Evolutionary conservation across 179 eudicot genomes (phyloP).

Genomic region (Camellia oleifera): DNA sequence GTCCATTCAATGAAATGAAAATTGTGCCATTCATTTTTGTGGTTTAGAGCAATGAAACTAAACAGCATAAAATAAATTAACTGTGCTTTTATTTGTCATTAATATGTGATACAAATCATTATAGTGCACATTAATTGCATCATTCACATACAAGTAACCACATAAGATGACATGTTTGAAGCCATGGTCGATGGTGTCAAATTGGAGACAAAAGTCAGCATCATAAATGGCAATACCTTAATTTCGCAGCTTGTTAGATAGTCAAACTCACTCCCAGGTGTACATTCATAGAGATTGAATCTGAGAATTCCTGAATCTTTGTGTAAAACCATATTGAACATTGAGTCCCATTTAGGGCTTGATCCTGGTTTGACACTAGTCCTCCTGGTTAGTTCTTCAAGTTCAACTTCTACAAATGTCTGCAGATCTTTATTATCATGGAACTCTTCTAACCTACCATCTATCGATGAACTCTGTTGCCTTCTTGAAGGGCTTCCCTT

Average conservation of each 20-base stretch:
- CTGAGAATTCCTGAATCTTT: conserved; percentile 64
- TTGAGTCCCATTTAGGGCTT: conserved; percentile 78
- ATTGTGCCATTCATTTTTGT: not conserved
- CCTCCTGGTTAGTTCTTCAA: conserved; percentile 81
- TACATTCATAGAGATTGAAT: conserved; percentile 74
- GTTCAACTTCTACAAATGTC: conserved; percentile 94
- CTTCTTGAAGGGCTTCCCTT: conserved; percentile 57
- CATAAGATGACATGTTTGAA: not conserved
- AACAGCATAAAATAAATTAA: not conserved
- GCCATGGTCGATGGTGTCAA: not conserved
- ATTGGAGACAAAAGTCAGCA: not conserved
- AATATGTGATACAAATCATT: not conserved
- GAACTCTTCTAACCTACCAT: conserved; percentile 39
- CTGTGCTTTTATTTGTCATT: not conserved
- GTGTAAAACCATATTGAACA: conserved; percentile 83
- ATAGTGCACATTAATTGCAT: not conserved
- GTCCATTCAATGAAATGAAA: not conserved
- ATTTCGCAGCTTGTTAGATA: conserved; percentile 81
- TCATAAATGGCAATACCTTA: conserved; percentile 50
- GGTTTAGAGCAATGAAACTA: not conserved
- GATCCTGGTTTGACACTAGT: conserved; percentile 64
- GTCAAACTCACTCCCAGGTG: conserved; percentile 71
- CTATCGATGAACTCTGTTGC: conserved; percentile 29
- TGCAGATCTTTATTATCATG: conserved; percentile 43
- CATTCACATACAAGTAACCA: not conserved